Base-by-base conservation (phyloP, 1,139 yeast species). In the Magnusiomyces magnusii region DNA sequence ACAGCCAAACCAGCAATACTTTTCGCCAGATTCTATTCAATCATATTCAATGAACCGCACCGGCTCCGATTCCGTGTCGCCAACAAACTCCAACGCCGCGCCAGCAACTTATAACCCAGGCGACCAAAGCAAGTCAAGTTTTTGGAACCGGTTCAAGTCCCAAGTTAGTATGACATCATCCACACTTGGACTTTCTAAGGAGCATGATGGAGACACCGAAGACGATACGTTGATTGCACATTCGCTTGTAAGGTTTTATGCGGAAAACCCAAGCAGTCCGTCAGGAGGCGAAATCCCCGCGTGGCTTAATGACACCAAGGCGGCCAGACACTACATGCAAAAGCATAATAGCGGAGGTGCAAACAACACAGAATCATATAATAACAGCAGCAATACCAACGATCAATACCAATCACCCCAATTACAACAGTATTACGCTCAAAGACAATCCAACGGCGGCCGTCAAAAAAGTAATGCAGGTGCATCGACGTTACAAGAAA, bases 221-320 rank as follows among this genome's bases (percentile, higher is more conserved):
- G 54, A 51, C 21, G 54, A 51, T 39, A 51, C 54, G 2, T 13
- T 51, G 5, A 34, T 51, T 31, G 54, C 47, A n/a, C 17, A 17
- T 7, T 23, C 54, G 2, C 21, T 51, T 36, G 54, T 51, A 2
- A 36, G 24, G 24, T 51, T 23, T 27, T 51, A 51, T 17, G 2
- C 47, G 2, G 47, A 51, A 23, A n/a, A 39, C 28, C 31, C 36
- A 3, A 19, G 10, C 13, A 23, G 42, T 17, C 31, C 36, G 19
- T 5, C 9, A 9, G 41, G 53, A 3, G 54, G 54, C 2, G 47
- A 23, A 10, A 39, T 51, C 23, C 54, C 54, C 5, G 3, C 47
- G 2, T 51, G 54, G 54, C 34, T 51, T 2, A 24, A 21, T 3
- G 44, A 31, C 17, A 27, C 31, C 2, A 51, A 39, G 21, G 54